A percentile compares a stretch with the other conserved stretches of the same genome.
Evolutionary conservation across 1,284 basidiomycete genomes (phyloP).

Genomic region (Malassezia restricta): DNA sequence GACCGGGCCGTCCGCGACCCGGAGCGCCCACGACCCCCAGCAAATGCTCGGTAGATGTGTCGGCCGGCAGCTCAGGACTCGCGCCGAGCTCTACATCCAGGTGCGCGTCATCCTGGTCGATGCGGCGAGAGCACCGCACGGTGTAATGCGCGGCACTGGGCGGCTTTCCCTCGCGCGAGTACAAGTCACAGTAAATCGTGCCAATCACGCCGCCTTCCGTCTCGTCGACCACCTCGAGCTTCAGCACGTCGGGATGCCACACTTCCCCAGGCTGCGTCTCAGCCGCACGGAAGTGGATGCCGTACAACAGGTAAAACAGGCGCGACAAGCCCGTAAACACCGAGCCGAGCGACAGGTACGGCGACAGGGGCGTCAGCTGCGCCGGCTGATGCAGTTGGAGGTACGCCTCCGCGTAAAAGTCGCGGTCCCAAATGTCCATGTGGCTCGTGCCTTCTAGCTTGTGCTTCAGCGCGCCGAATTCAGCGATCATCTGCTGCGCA

Average conservation of each 20-base stretch:
- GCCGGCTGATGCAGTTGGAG: constrained; percentile 18
- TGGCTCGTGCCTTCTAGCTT: not conserved
- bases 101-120: constrained; percentile 71
- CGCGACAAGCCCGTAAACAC: constrained; percentile 40
- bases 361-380: constrained; percentile 28
- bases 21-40: constrained; percentile 27
- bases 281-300: constrained; percentile 33
- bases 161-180: constrained; percentile 70
- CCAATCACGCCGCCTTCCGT: constrained; percentile 65
- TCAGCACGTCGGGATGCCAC: constrained; percentile 78
- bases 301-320: constrained; percentile 36
- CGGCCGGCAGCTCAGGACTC: not conserved
- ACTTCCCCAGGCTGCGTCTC: constrained; percentile 58
- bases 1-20: constrained; percentile 49
- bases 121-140: constrained; percentile 79
- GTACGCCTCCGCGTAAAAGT: constrained; percentile 35
- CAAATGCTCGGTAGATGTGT: constrained; percentile 16
- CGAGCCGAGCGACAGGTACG: constrained; percentile 38
- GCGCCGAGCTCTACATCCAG: constrained; percentile 51
- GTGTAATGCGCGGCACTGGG: constrained; percentile 93
- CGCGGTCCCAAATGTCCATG: constrained; percentile 40
- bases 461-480: constrained; percentile 29
- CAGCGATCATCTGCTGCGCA: constrained; percentile 22
- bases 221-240: constrained; percentile 84
- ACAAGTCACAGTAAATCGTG: constrained; percentile 88